These are phyloP conservation scores for Botryotinia calthae DNA, from an alignment of 2,329 filamentous ascomycete genomes.

Conservation along the genomic window DNA sequence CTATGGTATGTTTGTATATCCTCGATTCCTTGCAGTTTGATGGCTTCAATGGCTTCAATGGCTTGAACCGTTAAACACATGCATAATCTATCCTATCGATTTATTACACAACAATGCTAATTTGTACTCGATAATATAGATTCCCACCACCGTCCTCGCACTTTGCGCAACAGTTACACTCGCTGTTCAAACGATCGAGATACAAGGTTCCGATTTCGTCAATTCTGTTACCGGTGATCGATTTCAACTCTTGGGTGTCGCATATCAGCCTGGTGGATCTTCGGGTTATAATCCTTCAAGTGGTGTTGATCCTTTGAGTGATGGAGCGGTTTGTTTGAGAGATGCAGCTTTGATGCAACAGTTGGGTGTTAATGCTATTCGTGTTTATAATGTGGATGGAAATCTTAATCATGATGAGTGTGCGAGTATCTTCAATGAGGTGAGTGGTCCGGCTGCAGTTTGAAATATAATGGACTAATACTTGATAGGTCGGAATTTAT, in stretches of 20 bases:
- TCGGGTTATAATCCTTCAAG: constrained; percentile 56
- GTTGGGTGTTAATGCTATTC: constrained; percentile 63
- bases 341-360: constrained; percentile 65
- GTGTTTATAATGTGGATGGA: constrained; percentile 67
- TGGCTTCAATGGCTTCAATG: background rate
- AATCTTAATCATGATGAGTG: constrained; percentile 65
- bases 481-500: constrained; percentile 56
- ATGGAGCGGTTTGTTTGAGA: constrained; percentile 57
- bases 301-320: constrained; percentile 58
- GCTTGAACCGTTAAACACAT: background rate
- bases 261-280: constrained; percentile 67
- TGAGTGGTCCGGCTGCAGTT: constrained; percentile 26
- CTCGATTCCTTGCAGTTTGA: background rate
- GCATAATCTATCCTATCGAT: background rate
- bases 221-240: constrained; percentile 56
- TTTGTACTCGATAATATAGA: constrained; percentile 12
- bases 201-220: constrained; percentile 58
- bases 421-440: constrained; percentile 65
- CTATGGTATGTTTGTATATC: background rate
- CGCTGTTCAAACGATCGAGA: constrained; percentile 56
- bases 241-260: constrained; percentile 65
- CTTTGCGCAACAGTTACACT: constrained; percentile 43
- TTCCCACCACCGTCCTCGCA: constrained; percentile 30
- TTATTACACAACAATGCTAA: no score
- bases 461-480: no score